Percentiles rank a stretch among this genome's conserved stretches.
phyloP scores from a whole-genome alignment of 2,329 filamentous ascomycete genomes.

The Arachnomyces sp. region DNA sequence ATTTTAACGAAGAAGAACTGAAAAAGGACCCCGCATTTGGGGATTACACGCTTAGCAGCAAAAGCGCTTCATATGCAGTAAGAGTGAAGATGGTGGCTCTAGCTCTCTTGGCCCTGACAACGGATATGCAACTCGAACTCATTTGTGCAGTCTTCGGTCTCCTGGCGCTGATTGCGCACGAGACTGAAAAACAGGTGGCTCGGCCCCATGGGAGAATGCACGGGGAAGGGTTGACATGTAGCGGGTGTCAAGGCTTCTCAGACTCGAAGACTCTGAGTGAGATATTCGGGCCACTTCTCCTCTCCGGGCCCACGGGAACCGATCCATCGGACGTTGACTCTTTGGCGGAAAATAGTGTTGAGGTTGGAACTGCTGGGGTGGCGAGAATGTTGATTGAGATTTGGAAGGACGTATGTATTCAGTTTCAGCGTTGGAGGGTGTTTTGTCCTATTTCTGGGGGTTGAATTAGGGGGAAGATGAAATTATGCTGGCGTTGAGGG shows the following conservation, averaged over 20 bases:
- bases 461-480: neutral
- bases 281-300: constrained; percentile 25
- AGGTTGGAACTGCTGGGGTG: constrained; percentile 19
- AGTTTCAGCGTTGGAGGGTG: constrained; percentile 24
- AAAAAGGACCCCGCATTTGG: constrained; percentile 13
- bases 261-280: constrained; percentile 23
- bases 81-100: constrained; percentile 29
- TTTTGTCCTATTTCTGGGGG: constrained; percentile 1
- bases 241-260: constrained; percentile 17
- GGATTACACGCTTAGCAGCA: constrained; percentile 16
- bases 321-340: constrained; percentile 9
- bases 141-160: constrained; percentile 35
- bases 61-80: constrained; percentile 13
- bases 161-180: constrained; percentile 24
- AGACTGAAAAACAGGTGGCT: constrained; percentile 15
- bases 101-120: constrained; percentile 30
- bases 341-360: constrained; percentile 17
- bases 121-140: constrained; percentile 32
- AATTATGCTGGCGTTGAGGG: neutral
- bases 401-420: constrained; percentile 29
- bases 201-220: constrained; percentile 14
- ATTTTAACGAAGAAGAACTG: constrained; percentile 11
- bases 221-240: constrained; percentile 12
- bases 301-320: constrained; percentile 15
- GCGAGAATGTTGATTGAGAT: constrained; percentile 26